These are phyloP conservation scores for Pythium folliculosum DNA, from an alignment of 352 stramenopile genomes.

Conservation along the genomic window DNA sequence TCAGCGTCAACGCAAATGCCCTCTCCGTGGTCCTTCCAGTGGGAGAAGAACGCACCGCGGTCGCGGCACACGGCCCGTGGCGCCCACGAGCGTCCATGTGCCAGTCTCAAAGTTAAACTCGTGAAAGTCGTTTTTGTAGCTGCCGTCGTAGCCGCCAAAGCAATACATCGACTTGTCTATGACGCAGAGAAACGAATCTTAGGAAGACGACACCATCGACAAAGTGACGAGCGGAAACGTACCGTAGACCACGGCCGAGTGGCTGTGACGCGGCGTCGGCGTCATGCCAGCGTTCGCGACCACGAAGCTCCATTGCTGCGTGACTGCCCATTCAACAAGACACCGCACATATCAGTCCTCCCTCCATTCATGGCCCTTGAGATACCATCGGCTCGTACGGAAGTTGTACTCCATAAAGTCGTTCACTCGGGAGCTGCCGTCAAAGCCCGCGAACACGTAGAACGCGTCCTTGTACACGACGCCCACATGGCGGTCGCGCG, in stretches of 20 bases:
- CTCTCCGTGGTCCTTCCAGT: background rate
- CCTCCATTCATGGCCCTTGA: background rate
- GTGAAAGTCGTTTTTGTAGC: constrained; percentile 96
- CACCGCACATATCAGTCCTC: background rate
- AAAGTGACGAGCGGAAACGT: background rate
- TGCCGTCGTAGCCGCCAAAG: constrained; percentile 95
- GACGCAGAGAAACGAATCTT: background rate
- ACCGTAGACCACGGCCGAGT: constrained; percentile 92
- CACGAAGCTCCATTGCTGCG: constrained; percentile 81
- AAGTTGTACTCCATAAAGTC: constrained; percentile 97
- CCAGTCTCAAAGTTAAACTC: constrained; percentile 93
- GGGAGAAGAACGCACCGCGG: constrained; percentile 42
- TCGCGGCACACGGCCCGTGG: constrained; percentile 68
- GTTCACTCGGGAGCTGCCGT: constrained; percentile 92
- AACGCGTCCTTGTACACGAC: constrained; percentile 93
- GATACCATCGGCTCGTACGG: constrained; percentile 35
- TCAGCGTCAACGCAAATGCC: background rate
- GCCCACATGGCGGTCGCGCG: constrained; percentile 93
- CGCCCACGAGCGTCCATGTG: constrained; percentile 86
- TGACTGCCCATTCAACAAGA: constrained; percentile 35
- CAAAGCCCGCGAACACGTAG: constrained; percentile 95
- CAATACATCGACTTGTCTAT: constrained; percentile 86
- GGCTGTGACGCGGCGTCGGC: constrained; percentile 94
- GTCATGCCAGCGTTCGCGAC: constrained; percentile 76
- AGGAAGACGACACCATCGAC: background rate